Conservation (phyloP, 2,329 filamentous ascomycete species). For the Coniochaeta hoffmannii region DNA sequence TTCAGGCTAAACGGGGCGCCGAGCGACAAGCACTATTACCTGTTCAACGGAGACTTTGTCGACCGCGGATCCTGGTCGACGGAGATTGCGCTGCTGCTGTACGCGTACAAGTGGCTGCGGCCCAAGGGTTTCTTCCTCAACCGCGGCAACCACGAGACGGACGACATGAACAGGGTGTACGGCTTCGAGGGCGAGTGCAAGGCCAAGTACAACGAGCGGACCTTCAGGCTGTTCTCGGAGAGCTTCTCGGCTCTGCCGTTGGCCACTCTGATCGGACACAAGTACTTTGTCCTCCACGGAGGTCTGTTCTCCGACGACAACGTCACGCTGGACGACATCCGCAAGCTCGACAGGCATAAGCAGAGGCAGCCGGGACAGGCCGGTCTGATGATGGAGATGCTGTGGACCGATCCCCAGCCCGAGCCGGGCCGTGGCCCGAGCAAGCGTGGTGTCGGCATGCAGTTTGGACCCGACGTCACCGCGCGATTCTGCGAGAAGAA, state of each 20-base stretch:
- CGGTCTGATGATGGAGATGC: slow-evolving; percentile 99
- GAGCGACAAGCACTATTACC: slow-evolving; percentile 78
- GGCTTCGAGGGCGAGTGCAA: slow-evolving; percentile 98
- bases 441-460: slow-evolving; percentile 92
- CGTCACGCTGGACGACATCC: slow-evolving; percentile 83
- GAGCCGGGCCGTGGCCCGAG: slow-evolving; percentile 82
- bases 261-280: slow-evolving; percentile 83
- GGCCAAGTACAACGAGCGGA: slow-evolving; percentile 89
- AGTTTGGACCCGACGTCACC: slow-evolving; percentile 94
- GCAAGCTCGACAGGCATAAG: slow-evolving; percentile 82
- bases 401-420: slow-evolving; percentile 95
- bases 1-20: slow-evolving; percentile 88
- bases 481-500: slow-evolving; percentile 97
- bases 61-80: slow-evolving; percentile 96
- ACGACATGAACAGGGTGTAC: slow-evolving; percentile 98
- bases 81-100: slow-evolving; percentile 90
- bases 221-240: slow-evolving; percentile 97
- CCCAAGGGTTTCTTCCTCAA: slow-evolving; percentile 90
- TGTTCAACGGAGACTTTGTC: slow-evolving; percentile 99
- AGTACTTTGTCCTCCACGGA: slow-evolving; percentile 88
- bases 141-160: slow-evolving; percentile 96
- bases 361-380: slow-evolving; percentile 90
- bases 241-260: slow-evolving; percentile 92
- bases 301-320: slow-evolving; percentile 96
- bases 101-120: slow-evolving; percentile 93